Base-by-base conservation (phyloP, 2,329 filamentous ascomycete species). In the Corinectria fuckeliana region DNA sequence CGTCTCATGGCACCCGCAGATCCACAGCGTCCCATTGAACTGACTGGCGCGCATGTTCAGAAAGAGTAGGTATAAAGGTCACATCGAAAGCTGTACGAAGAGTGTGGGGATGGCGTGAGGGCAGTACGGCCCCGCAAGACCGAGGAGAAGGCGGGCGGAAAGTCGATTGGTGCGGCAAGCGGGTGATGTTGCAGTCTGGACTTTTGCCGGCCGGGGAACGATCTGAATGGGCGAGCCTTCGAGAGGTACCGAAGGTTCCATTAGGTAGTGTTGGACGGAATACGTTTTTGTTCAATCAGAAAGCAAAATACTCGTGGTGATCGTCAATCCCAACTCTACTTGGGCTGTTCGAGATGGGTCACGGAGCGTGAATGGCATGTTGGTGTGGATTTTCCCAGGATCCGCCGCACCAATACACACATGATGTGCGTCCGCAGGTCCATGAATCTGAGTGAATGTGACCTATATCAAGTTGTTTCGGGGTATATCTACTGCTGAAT, bases 131-230 rank as follows among this genome's bases (percentile, higher is more conserved):
- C 50, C 50, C 50, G 41, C 50, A 53, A 53, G 30, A 45, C 38
- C 20, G 28, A 6, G 28, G 16, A 44, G 18, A 38, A 45, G 50
- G 56, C 44, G 50, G 56, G 48, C 41, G 30, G 14, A 14, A 20
- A 21, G 36, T 26, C 50, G 21, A 58, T 58, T 58, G 56, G 56
- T 50, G 56, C 56, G 54, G 56, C 38, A 53, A 41, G 11, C 36
- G 21, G 28, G 23, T 32, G 49, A 41, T 5, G 42, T 53, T 21
- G 21, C 36, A 39, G n/a, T 20, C 5, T 10, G 20, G 21, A 23
- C 18, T 32, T 30, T 32, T 25, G 39, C 20, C 28, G 26, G 26
- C 23, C 39, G 34, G 39, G 38, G 23, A 36, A 45, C 16, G 34
- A 10, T 52, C 49, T 3, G 14, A 41, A 42, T 42, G 32, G 34